Evolutionary conservation across 192 early-diverging fungal genomes (phyloP).

Genomic region (Phlyctochytrium bullatum): DNA sequence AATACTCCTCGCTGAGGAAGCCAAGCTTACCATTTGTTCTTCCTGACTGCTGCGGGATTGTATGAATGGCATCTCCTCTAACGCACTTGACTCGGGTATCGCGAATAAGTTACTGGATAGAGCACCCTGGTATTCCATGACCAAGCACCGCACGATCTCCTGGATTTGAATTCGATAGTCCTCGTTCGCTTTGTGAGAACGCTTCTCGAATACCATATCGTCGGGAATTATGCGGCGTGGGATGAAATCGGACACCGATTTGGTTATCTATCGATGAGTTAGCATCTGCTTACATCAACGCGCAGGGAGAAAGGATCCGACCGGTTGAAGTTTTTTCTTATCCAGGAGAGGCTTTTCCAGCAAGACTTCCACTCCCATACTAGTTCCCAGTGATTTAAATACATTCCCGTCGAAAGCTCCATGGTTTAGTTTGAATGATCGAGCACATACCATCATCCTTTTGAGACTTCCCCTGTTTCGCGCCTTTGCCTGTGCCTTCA

Average conservation of each 20-base stretch:
- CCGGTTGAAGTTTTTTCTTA: constrained; percentile 59
- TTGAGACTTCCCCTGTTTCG: no score
- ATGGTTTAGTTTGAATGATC: not conserved
- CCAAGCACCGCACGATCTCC: constrained; percentile 46
- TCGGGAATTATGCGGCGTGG: constrained; percentile 43
- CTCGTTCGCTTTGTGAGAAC: constrained; percentile 47
- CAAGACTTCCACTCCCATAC: constrained; percentile 38
- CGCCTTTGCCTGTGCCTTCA: no score
- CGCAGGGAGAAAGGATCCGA: no score
- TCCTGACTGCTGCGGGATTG: constrained; percentile 15
- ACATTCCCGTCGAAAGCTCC: constrained; percentile 34
- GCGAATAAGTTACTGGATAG: not conserved
- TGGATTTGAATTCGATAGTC: constrained; percentile 48
- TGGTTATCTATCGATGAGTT: constrained; percentile 40
- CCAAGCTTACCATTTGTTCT: constrained; percentile 36
- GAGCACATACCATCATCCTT: constrained; percentile 28
- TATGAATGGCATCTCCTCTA: not conserved
- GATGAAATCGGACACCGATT: constrained; percentile 56
- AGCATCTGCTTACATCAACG: not conserved
- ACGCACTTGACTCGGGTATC: not conserved
- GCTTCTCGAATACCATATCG: constrained; percentile 41
- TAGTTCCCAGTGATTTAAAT: constrained; percentile 43
- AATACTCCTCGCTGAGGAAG: constrained; percentile 5
- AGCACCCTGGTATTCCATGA: constrained; percentile 40
- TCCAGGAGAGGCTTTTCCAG: constrained; percentile 51